Base-by-base conservation (phyloP, 208 protist genomes). In the Balamuthia mandrillaris region DNA sequence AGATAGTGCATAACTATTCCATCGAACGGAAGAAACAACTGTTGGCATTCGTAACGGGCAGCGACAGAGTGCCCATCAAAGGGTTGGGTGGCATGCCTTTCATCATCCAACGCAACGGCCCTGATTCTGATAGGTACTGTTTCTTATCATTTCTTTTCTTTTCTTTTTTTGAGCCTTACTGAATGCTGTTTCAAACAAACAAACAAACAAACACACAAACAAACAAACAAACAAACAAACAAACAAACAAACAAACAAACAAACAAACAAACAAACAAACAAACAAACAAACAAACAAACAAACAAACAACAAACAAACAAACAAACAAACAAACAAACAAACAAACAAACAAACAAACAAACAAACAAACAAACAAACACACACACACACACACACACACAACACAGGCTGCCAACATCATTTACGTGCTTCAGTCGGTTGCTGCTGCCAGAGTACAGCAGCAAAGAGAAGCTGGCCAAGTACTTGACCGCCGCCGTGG, bases 341-440 rank as follows among this genome's bases (percentile, higher is more conserved):
- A n/a, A n/a, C n/a, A n/a, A n/a, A n/a, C n/a, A 56, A n/a, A 27
- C n/a, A 56, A 56, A 18, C 21, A 56, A 56, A 27, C 21, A 56
- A 56, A 27, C n/a, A 56, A 56, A 27, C n/a, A 56, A 61, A 63
- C 56, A 45, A 60, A 89, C n/a, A n/a, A n/a, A n/a, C n/a, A n/a
- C n/a, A n/a, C n/a, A n/a, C n/a, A n/a, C n/a, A n/a, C n/a, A n/a
- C n/a, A n/a, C n/a, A n/a, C n/a, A n/a, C n/a, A n/a, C n/a, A n/a
- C n/a, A n/a, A n/a, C n/a, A n/a, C n/a, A n/a, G n/a, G 24, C 84
- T 97, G 16, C 95, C 95, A 4, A 95, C 92, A 2, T 83, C 92
- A 9, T 94, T 96, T 61, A 97, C 95, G 2, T 97, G 95, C 88
- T 96, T 96, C 88, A 96, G 95, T 72, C 77, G 90, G 27, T 78